Conservation (phyloP, 805 yeast genomes). For the Maudiozyma serrabonitensis region DNA sequence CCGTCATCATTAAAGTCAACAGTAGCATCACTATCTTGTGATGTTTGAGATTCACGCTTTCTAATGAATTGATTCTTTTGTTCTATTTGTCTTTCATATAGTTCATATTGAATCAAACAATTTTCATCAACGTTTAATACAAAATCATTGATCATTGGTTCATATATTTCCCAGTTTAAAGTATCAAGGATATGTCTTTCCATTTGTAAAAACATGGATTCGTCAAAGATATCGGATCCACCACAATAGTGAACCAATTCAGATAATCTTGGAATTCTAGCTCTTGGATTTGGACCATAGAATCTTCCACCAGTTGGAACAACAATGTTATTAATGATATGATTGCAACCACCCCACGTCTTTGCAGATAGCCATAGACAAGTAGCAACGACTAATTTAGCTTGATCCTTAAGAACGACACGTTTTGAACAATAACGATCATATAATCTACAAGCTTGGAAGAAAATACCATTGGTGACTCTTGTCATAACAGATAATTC, state of each 20-base stretch:
- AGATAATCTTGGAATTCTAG: slow-evolving; percentile 60
- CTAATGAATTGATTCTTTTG: slow-evolving; percentile 17
- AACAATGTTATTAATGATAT: slow-evolving; percentile 43
- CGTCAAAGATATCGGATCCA: slow-evolving; percentile 44
- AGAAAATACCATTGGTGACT: slow-evolving; percentile 56
- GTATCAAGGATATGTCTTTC: slow-evolving; percentile 64
- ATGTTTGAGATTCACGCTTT: slow-evolving; percentile 16
- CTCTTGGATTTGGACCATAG: slow-evolving; percentile 63
- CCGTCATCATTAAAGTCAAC: slow-evolving; percentile 15
- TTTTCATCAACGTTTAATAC: slow-evolving; percentile 34
- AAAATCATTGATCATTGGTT: slow-evolving; percentile 49
- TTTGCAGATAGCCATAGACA: slow-evolving; percentile 91
- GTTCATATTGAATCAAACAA: slow-evolving; percentile 34
- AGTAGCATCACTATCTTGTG: slow-evolving; percentile 22
- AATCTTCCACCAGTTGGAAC: slow-evolving; percentile 51
- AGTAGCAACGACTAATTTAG: slow-evolving; percentile 83
- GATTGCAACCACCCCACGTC: slow-evolving; percentile 66
- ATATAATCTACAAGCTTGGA: slow-evolving; percentile 63
- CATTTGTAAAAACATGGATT: slow-evolving; percentile 60
- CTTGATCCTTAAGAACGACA: slow-evolving; percentile 74
- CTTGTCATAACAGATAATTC: slow-evolving; percentile 59
- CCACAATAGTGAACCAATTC: slow-evolving; percentile 71
- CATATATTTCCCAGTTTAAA: slow-evolving; percentile 62
- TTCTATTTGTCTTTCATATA: slow-evolving; percentile 25
- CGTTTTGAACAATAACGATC: slow-evolving; percentile 89